Evolutionary conservation across 2,329 filamentous ascomycete species (phyloP).

Genomic region (Lecanicillium sp.): DNA sequence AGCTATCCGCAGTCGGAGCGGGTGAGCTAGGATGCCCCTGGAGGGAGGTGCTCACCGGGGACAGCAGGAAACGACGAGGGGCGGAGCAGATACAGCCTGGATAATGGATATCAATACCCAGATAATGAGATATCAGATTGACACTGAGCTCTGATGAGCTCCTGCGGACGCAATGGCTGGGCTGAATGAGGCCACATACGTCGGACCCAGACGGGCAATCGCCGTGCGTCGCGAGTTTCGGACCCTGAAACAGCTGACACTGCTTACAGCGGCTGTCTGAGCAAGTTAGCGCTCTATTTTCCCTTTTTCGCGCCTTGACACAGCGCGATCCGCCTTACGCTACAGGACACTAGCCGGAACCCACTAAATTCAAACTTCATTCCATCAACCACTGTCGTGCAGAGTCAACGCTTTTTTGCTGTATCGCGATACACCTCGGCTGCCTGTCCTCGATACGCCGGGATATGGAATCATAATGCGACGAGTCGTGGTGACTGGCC

Average conservation of each 20-base stretch:
- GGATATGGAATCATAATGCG: slow-evolving; percentile 48
- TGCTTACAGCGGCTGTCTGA: neutral
- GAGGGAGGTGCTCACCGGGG: neutral
- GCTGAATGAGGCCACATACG: neutral
- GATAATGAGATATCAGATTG: no score
- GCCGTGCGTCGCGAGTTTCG: neutral
- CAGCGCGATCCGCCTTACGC: neutral
- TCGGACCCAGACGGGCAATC: neutral
- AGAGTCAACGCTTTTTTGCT: neutral
- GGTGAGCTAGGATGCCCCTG: no score
- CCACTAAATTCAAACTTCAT: neutral
- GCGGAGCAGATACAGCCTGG: no score
- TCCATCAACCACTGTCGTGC: no score
- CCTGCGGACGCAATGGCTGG: slow-evolving; percentile 5
- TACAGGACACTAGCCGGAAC: neutral
- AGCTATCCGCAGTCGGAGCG: no score
- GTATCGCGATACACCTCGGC: neutral
- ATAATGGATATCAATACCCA: no score
- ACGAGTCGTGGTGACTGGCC: slow-evolving; percentile 76
- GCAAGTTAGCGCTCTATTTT: no score
- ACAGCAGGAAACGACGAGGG: neutral
- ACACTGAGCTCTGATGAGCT: no score
- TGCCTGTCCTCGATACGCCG: neutral
- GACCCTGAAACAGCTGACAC: slow-evolving; percentile 11
- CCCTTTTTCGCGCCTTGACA: neutral